phyloP scores from a whole-genome alignment of 495 filamentous ascomycete genomes.

The Podospora bellae-mahoneyi region DNA sequence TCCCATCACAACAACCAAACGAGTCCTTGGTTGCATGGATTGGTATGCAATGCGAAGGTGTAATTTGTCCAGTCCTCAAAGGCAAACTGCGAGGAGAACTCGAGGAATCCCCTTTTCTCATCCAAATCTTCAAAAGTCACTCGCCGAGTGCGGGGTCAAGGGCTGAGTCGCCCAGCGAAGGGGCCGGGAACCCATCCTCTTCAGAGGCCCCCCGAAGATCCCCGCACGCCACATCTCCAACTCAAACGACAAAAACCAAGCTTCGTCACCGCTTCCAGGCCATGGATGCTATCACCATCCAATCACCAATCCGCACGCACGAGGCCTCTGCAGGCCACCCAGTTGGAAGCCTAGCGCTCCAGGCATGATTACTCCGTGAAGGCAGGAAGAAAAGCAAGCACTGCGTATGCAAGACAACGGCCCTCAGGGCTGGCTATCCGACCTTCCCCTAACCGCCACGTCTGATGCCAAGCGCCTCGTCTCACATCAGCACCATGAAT shows the following conservation, averaged over 20 bases:
- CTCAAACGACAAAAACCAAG: background rate
- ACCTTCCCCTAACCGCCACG: background rate
- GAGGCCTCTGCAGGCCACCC: background rate
- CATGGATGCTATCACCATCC: background rate
- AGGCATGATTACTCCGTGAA: background rate
- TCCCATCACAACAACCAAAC: background rate
- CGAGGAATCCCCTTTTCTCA: background rate
- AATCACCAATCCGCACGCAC: background rate
- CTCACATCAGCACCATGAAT: background rate
- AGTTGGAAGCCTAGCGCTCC: background rate
- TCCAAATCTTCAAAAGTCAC: background rate
- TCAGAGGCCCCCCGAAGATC: background rate
- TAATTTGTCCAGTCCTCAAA: constrained; percentile 10
- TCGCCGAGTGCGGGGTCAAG: no score
- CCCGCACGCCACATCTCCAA: background rate
- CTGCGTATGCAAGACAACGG: background rate
- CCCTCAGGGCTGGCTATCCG: background rate
- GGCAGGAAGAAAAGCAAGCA: background rate
- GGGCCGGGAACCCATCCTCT: background rate
- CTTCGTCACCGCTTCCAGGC: background rate
- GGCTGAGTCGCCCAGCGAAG: background rate
- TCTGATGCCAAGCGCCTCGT: background rate
- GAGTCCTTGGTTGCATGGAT: background rate
- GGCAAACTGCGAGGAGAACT: constrained; percentile 12
- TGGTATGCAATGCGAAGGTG: background rate